Conservation (phyloP, 345 rosid genomes). For the Iberis pinnata region DNA sequence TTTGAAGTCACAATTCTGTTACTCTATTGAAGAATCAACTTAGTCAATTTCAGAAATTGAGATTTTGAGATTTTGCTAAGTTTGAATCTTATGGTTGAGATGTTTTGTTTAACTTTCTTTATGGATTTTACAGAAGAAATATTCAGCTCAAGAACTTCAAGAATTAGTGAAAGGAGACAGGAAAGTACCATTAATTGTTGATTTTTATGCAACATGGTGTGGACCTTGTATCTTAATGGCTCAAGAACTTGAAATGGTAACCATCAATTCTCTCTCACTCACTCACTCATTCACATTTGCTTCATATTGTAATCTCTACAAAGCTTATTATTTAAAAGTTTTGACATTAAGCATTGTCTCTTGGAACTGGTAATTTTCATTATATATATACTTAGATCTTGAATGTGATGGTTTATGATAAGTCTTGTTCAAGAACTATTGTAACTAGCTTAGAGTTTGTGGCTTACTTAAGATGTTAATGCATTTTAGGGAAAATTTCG, state of each 20-base stretch:
- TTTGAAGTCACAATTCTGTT: too few species aligned
- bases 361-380: background rate
- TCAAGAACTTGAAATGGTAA: slow-evolving; percentile 89
- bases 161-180: slow-evolving; percentile 79
- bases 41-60: background rate
- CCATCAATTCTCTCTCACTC: background rate
- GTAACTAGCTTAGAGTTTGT: background rate
- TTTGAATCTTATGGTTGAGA: slow-evolving; percentile 1
- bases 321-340: slow-evolving; percentile 2
- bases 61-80: background rate
- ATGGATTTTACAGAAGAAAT: slow-evolving; percentile 44
- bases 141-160: slow-evolving; percentile 71
- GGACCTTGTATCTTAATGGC: slow-evolving; percentile 96
- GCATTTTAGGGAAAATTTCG: too few species aligned
- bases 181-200: slow-evolving; percentile 64
- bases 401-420: background rate
- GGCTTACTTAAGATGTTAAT: too few species aligned
- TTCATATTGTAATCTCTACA: background rate
- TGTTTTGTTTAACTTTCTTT: background rate
- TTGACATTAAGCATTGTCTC: background rate
- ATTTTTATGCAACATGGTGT: slow-evolving; percentile 96
- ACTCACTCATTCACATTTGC: background rate
- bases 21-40: too few species aligned
- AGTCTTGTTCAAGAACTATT: background rate
- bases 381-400: too few species aligned